Conservation (phyloP, 2,329 filamentous ascomycete species). For the Penicillium sp. region DNA sequence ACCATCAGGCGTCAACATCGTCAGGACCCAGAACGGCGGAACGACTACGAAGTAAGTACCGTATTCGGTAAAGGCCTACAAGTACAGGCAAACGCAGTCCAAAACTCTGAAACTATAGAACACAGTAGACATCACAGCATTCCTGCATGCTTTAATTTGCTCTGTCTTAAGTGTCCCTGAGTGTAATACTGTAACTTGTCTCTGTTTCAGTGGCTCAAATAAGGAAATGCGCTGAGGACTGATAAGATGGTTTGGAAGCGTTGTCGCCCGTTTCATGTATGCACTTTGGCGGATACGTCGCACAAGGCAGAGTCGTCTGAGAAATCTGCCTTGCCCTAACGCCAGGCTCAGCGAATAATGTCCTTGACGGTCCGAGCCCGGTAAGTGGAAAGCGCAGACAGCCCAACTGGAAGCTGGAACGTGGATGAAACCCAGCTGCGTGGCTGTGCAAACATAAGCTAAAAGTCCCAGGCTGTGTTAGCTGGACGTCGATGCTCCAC, state of each 20-base stretch:
- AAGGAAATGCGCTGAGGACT: too few relatives aligned
- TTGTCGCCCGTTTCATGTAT: too few relatives aligned
- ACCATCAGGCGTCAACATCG: neutral
- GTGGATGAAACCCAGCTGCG: slow-evolving; percentile 27
- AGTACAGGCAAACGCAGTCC: too few relatives aligned
- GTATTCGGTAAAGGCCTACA: too few relatives aligned
- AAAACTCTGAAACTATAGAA: too few relatives aligned
- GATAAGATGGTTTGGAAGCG: too few relatives aligned
- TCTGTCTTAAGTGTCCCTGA: too few relatives aligned
- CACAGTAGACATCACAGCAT: too few relatives aligned
- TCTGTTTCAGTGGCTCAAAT: too few relatives aligned
- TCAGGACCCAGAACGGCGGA: neutral
- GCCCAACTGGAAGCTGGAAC: slow-evolving; percentile 12
- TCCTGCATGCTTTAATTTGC: too few relatives aligned
- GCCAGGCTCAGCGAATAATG: neutral
- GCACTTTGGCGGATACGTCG: neutral
- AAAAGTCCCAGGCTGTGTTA: slow-evolving; percentile 1
- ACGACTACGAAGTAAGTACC: neutral
- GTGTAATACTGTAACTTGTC: too few relatives aligned
- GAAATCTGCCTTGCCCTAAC: slow-evolving; percentile 20
- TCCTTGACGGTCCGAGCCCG: slow-evolving; percentile 9
- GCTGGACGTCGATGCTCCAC: slow-evolving; percentile 3
- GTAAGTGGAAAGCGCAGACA: neutral
- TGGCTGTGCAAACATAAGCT: slow-evolving; percentile 30
- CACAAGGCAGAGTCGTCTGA: slow-evolving; percentile 13